Base-by-base conservation (phyloP, 495 filamentous ascomycete species). In the Penicillium simplicissimum region DNA sequence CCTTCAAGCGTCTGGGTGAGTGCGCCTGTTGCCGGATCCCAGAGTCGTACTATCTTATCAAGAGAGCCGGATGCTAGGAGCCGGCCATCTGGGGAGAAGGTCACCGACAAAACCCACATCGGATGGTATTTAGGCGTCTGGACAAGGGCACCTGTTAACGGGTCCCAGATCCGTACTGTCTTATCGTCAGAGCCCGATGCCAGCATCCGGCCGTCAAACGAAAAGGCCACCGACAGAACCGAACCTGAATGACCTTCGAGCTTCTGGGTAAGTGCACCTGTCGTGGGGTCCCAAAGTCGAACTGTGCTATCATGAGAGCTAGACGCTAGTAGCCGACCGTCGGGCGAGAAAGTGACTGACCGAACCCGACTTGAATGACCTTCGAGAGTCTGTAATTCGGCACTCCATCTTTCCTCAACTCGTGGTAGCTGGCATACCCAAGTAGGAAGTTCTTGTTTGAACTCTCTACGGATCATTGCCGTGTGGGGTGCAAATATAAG, bases 401-500 rank as follows among this genome's bases (percentile, higher is more conserved):
- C 31, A 35, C 45, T 57, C 58, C 35, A 60, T 13, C 15, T 48
- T 49, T 55, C 62, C 28, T 58, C 38, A 53, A 42, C 45, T 17
- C 35, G 36, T 56, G 54, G 57, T 0, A 64, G 42, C 35, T 35
- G 8, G 45, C 13, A 47, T 45, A 68, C 31, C 66, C 58, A 68
- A 37, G 14, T 45, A 25, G 66, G 66, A 40, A 62, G 38, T 10
- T 60, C 53, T 53, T 1, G 2, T 4, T 56, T 31, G 17, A 62
- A 62, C 17, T 19, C 11, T 15, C 45, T 63, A 48, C 70, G 61
- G 17, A 76, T 59, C 33, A 72, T 61, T 59, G 71, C 71, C n/a
- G 17, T 71, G 45, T 59, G 34, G 31, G 71, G 76, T 1, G 68
- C 61, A 65, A 78, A 80, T 10, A 75, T 17, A 13, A 79, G 64